Evolutionary conservation across 768 basidiomycete genomes (phyloP), one percentile per base, ranked within the genome.

Genomic region (Chalciporus pseudorubinellus): DNA sequence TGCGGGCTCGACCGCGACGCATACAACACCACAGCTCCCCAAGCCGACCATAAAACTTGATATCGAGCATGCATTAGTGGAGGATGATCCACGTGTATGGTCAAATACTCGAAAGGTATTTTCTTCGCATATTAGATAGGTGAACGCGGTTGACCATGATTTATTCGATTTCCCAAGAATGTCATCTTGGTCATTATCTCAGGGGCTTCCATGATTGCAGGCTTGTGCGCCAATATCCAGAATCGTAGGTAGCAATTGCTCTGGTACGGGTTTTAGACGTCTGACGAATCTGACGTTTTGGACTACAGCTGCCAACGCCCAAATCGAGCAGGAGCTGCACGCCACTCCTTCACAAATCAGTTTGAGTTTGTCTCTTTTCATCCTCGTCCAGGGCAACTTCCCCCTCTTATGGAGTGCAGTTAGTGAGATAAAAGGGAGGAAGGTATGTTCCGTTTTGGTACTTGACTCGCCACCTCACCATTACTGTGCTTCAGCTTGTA

Each of bases 351-450:
- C 75, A 1, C 74, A 87, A 49, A 84, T 93, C 51, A 85, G 87
- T 44, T 72, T 82, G 63, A 85, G 78, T 51, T 67, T 91, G 18
- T 85, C 89, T 0, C 53, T 89, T 12, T 92, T 84, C 66, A 87
- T 91, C 47, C 71, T 86, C 3, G 56, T 85, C 3, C 91, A 92
- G 66, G 90, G 90, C 1, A 63, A 72, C 12, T 61, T 82, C 16
- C 51, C 65, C 4, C 3, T 69, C 4, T 1, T 85, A 24, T 68
- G 67, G 65, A 67, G 65, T 47, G 48, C 46, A 12, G 12, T 60
- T 29, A 59, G 61, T 38, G 67, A 92, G 67, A 78, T 91, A 20
- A 83, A 82, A 58, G 90, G 90, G 5, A 73, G 89, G 44, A 91
- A 83, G 69, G 84, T 83, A 53, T 22, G 74, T 60, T 3, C 28